Evolutionary conservation across 768 basidiomycete genomes (phyloP).

Genomic region (Tephrocybe sp.): DNA sequence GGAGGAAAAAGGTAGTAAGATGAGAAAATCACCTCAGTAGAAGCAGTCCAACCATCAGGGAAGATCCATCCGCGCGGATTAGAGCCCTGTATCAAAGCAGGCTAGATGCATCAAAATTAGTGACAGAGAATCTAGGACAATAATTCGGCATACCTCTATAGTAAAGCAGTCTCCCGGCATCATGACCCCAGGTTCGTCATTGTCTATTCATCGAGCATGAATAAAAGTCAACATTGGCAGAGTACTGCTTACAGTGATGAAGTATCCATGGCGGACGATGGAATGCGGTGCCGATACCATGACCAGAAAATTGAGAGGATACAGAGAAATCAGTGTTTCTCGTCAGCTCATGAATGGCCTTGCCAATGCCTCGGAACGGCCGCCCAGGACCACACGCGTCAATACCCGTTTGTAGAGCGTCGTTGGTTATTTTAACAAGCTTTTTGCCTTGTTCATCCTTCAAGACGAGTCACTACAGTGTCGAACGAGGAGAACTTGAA

Average conservation of each 20-base stretch:
- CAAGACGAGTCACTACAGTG: background rate
- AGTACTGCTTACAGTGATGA: conserved; percentile 58
- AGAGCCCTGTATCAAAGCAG: conserved; percentile 73
- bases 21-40: conserved; percentile 63
- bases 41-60: conserved; percentile 93
- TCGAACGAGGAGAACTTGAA: background rate
- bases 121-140: background rate
- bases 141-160: conserved; percentile 62
- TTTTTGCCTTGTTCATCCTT: conserved; percentile 73
- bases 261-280: conserved; percentile 84
- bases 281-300: conserved; percentile 83
- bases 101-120: conserved; percentile 39
- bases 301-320: conserved; percentile 75
- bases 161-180: conserved; percentile 87
- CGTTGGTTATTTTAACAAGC: conserved; percentile 60
- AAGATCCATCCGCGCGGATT: conserved; percentile 74
- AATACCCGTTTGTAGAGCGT: conserved; percentile 73
- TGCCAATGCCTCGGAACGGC: conserved; percentile 70
- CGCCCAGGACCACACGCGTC: conserved; percentile 69
- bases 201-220: conserved; percentile 45
- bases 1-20: background rate
- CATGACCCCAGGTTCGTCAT: conserved; percentile 84
- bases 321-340: conserved; percentile 51
- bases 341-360: conserved; percentile 59
- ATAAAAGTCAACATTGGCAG: background rate